Percentiles rank a stretch among this genome's conserved stretches.
phyloP scores from a whole-genome alignment of 176 grass and related monocot genomes.

The Phyllostachys edulis region DNA sequence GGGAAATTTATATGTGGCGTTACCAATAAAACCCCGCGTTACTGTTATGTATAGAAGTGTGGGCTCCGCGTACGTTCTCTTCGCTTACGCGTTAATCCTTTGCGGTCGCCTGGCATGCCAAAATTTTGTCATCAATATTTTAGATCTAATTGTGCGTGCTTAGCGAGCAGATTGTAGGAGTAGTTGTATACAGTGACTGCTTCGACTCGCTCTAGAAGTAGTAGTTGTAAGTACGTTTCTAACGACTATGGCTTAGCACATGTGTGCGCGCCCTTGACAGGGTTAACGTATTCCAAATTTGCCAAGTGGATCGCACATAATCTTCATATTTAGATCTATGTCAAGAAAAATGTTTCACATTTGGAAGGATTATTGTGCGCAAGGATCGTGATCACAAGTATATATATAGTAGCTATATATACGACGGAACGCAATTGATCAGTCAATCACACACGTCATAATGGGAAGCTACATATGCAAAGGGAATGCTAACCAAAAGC shows the following conservation, averaged over 20 bases:
- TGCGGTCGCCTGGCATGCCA: neutral
- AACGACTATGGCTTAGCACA: constrained; percentile 9
- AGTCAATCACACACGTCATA: no score
- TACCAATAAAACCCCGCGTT: constrained; percentile 43
- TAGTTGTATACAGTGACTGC: neutral
- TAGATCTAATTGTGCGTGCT: no score
- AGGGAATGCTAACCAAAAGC: neutral
- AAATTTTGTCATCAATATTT: no score
- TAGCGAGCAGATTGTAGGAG: no score
- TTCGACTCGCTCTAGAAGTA: neutral
- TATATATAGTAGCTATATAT: no score
- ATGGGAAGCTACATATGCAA: no score
- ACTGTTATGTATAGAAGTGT: neutral
- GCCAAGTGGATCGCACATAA: neutral
- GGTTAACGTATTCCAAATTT: neutral
- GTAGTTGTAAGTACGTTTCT: neutral
- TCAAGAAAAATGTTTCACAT: neutral
- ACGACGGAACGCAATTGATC: no score
- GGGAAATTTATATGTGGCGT: constrained; percentile 52
- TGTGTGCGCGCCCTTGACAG: neutral
- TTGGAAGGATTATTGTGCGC: no score
- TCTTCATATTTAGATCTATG: neutral
- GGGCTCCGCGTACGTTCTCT: constrained; percentile 21
- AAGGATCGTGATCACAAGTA: no score
- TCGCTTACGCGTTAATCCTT: constrained; percentile 28